A percentile compares a stretch with the other conserved stretches of the same genome.
Conservation (phyloP, 2,329 filamentous ascomycete genomes). For the Fusarium chlamydosporum region DNA sequence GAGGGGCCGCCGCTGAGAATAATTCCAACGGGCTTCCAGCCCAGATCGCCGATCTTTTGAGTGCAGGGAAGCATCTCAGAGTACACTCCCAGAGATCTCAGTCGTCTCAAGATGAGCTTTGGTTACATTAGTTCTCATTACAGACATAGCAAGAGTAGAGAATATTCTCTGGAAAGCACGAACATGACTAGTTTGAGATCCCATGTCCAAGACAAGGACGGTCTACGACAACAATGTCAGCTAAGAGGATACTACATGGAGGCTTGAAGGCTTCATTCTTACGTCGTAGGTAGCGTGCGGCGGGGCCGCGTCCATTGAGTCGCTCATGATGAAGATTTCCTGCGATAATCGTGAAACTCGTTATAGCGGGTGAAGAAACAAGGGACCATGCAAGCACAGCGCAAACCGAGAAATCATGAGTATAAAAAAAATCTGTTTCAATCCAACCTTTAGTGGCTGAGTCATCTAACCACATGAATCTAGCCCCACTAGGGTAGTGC, state of each 20-base stretch:
- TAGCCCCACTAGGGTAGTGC: conserved; percentile 12
- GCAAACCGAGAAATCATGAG: conserved; percentile 6
- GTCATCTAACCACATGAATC: conserved; percentile 6
- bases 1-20: conserved; percentile 70
- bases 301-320: conserved; percentile 6
- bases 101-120: conserved; percentile 27
- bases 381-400: conserved; percentile 3
- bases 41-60: conserved; percentile 33
- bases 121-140: neutral
- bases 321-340: conserved; percentile 5
- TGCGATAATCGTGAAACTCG: conserved; percentile 1
- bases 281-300: conserved; percentile 15
- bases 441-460: conserved; percentile 17
- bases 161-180: conserved; percentile 1
- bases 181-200: conserved; percentile 15
- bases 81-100: conserved; percentile 85
- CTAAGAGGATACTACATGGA: conserved; percentile 10
- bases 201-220: conserved; percentile 11
- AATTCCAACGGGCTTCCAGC: conserved; percentile 78
- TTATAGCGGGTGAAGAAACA: conserved; percentile 6
- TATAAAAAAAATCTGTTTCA: conserved; percentile 15
- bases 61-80: conserved; percentile 64
- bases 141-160: neutral
- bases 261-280: neutral
- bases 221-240: conserved; percentile 8